A percentile compares a stretch with the other conserved stretches of the same genome.
These are phyloP conservation scores for Calycina herbarum DNA, from an alignment of 2,329 filamentous ascomycete genomes.

Conservation along the genomic window DNA sequence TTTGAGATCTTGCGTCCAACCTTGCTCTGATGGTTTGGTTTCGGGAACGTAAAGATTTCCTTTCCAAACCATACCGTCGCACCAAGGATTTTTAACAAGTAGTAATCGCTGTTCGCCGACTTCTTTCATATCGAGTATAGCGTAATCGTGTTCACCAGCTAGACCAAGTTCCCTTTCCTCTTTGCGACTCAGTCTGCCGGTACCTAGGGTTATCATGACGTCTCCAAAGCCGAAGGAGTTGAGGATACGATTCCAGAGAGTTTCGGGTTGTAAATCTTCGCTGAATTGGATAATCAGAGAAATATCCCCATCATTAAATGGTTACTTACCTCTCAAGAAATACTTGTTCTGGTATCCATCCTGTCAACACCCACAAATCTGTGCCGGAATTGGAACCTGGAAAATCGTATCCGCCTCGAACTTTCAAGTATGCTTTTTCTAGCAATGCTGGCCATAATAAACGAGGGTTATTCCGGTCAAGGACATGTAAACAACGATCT, in stretches of 20 bases:
- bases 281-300: conserved; percentile 41
- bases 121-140: conserved; percentile 77
- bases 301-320: neutral
- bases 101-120: conserved; percentile 63
- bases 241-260: conserved; percentile 76
- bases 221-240: conserved; percentile 75
- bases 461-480: conserved; percentile 79
- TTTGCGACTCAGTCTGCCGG: conserved; percentile 72
- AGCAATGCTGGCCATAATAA: conserved; percentile 89
- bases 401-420: conserved; percentile 95
- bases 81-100: conserved; percentile 95
- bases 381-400: conserved; percentile 96
- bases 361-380: conserved; percentile 87
- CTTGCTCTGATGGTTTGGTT: conserved; percentile 9
- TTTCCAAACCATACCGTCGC: conserved; percentile 74
- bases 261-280: conserved; percentile 73
- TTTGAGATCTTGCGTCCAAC: conserved; percentile 29
- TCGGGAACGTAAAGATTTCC: conserved; percentile 39
- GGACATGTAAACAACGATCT: conserved; percentile 76
- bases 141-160: conserved; percentile 91
- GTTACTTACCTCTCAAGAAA: conserved; percentile 71
- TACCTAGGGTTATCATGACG: conserved; percentile 86
- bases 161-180: conserved; percentile 82
- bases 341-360: conserved; percentile 96
- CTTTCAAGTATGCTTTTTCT: conserved; percentile 95